A percentile compares a stretch with the other conserved stretches of the same genome.
These are phyloP conservation scores for Dactylellina parvicollis DNA, from an alignment of 2,329 filamentous ascomycete genomes.

Conservation along the genomic window DNA sequence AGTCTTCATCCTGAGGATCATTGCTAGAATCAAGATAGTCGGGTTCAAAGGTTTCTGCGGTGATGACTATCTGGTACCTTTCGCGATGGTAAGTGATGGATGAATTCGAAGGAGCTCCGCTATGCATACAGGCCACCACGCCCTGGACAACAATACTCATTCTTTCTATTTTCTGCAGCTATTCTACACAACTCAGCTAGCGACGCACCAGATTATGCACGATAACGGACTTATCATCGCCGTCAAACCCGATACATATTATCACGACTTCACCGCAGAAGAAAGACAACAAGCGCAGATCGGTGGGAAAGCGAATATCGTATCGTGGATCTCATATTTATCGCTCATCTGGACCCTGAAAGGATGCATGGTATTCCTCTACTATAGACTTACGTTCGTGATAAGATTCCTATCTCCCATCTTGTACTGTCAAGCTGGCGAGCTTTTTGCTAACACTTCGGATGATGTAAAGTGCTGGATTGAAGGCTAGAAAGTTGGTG, in stretches of 20 bases:
- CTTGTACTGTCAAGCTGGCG: no score
- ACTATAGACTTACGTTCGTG: constrained; percentile 44
- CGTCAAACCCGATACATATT: constrained; percentile 43
- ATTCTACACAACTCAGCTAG: constrained; percentile 46
- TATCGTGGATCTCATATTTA: constrained; percentile 49
- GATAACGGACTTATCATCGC: constrained; percentile 44
- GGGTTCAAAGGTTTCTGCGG: constrained; percentile 47
- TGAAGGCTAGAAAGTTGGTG: constrained; percentile 45
- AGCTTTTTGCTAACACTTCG: neutral
- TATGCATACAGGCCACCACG: no score
- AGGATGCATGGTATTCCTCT: constrained; percentile 52
- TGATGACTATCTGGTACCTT: constrained; percentile 50
- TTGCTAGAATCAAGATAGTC: constrained; percentile 48
- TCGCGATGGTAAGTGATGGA: constrained; percentile 40
- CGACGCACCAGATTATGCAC: constrained; percentile 46
- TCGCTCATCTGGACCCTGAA: constrained; percentile 52
- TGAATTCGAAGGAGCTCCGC: no score
- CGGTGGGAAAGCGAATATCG: constrained; percentile 46
- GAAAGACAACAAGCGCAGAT: constrained; percentile 25
- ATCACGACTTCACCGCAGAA: constrained; percentile 23
- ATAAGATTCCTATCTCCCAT: neutral
- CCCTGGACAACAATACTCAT: neutral
- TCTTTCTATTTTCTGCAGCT: constrained; percentile 7
- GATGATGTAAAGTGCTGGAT: constrained; percentile 17
- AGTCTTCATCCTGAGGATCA: constrained; percentile 35